A percentile compares a stretch with the other conserved stretches of the same genome.
Evolutionary conservation across 1,139 yeast genomes (phyloP).

Genomic region (Nakaseomyces uthaithaninus): DNA sequence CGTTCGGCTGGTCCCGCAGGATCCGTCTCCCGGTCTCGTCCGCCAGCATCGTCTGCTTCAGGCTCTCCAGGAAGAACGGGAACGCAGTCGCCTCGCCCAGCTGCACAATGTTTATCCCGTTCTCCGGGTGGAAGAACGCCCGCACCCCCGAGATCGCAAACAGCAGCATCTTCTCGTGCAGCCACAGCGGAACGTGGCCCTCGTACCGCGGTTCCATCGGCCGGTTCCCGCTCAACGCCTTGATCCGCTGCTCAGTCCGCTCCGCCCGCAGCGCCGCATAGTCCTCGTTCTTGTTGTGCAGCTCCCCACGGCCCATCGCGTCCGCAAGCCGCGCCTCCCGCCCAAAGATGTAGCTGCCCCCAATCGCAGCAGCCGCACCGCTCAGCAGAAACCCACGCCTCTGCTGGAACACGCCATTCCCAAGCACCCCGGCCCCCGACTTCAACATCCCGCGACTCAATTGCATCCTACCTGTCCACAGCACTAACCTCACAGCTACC

Average conservation of each 20-base stretch:
- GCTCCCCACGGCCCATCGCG: constrained; percentile 48
- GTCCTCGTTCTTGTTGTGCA: constrained; percentile 30
- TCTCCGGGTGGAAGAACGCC: constrained; percentile 73
- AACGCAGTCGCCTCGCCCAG: constrained; percentile 90
- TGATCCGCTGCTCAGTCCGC: constrained; percentile 29
- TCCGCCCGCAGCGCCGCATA: constrained; percentile 17
- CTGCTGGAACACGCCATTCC: constrained; percentile 11
- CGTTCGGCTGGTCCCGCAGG: constrained; percentile 70
- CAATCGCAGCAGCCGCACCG: constrained; percentile 23
- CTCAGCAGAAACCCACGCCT: constrained; percentile 24
- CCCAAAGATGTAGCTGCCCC: constrained; percentile 35
- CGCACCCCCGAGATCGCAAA: constrained; percentile 75
- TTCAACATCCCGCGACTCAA: no score
- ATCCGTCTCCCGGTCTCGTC: constrained; percentile 73
- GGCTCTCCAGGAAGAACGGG: constrained; percentile 50
- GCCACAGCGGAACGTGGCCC: constrained; percentile 71
- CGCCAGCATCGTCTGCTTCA: constrained; percentile 66
- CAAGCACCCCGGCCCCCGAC: no score
- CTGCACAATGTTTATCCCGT: constrained; percentile 60
- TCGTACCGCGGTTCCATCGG: constrained; percentile 49
- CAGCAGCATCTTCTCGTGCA: constrained; percentile 54
- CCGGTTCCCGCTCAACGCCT: constrained; percentile 19
- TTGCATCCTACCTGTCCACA: no score
- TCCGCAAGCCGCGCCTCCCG: constrained; percentile 48
- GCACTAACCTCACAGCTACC: no score